Evolutionary conservation across 306 rosid genomes (phyloP).

Genomic region (Styphnolobium japonicum): DNA sequence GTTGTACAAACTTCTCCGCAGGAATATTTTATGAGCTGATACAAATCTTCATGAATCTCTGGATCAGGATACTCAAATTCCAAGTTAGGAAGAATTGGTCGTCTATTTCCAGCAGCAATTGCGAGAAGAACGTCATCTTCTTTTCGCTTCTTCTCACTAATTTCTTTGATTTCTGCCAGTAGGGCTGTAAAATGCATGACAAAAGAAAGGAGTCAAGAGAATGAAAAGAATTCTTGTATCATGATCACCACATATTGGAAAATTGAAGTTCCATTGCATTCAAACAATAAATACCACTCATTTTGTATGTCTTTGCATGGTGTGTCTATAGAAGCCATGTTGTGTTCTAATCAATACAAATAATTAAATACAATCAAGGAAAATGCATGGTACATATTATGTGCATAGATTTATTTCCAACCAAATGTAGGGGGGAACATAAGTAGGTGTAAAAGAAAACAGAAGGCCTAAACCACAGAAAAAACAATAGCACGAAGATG

Average conservation of each 20-base stretch:
- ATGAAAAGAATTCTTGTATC: neutral
- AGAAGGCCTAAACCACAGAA: neutral
- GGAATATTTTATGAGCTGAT: conserved; percentile 88
- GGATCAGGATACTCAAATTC: conserved; percentile 83
- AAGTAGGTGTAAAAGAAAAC: neutral
- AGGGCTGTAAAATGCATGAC: conserved; percentile 58
- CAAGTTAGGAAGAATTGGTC: conserved; percentile 82
- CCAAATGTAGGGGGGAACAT: neutral
- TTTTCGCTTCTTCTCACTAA: conserved; percentile 89
- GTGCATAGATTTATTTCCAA: neutral
- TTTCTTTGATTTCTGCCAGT: conserved; percentile 90
- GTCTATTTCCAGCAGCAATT: conserved; percentile 91
- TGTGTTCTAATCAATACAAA: neutral
- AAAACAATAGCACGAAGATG: neutral
- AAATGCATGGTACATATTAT: conserved; percentile 10
- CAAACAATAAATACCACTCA: neutral
- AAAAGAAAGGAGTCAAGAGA: conserved; percentile 27
- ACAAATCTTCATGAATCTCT: conserved; percentile 85
- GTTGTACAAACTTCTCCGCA: conserved; percentile 96
- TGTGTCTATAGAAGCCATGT: neutral
- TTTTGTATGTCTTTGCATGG: neutral
- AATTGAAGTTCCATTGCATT: neutral
- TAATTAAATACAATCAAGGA: neutral
- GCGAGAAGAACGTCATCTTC: conserved; percentile 91
- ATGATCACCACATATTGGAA: neutral